phyloP scores from a whole-genome alignment of 2,329 filamentous ascomycete species.

The Lecanicillium sp. region DNA sequence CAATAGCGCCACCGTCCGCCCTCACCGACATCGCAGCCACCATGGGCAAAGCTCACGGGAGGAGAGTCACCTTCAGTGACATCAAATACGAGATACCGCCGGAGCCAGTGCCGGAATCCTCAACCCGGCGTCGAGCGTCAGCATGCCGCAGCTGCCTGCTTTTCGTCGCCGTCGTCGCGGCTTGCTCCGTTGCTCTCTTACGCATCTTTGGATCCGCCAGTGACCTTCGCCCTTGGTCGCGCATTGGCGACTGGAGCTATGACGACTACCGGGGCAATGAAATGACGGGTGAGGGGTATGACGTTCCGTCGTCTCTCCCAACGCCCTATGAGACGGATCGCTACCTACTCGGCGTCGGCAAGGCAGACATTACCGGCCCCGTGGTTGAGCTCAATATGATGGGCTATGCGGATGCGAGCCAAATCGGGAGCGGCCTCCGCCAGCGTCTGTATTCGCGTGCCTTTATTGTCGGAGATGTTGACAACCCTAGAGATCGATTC shows the following conservation, averaged over 20 bases:
- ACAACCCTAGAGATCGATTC: slow-evolving; percentile 61
- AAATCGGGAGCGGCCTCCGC: slow-evolving; percentile 74
- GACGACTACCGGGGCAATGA: slow-evolving; percentile 1
- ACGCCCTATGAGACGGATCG: slow-evolving; percentile 7
- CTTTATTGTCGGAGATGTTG: slow-evolving; percentile 71
- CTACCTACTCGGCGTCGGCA: slow-evolving; percentile 46
- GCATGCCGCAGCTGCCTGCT: slow-evolving; percentile 5
- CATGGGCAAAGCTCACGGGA: no score
- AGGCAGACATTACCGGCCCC: slow-evolving; percentile 55
- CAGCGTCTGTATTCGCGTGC: slow-evolving; percentile 81
- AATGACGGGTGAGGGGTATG: neutral
- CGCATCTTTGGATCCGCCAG: slow-evolving; percentile 11
- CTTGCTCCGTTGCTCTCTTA: slow-evolving; percentile 8
- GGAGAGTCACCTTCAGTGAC: no score
- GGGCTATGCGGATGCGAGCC: slow-evolving; percentile 74
- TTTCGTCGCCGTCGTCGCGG: slow-evolving; percentile 3
- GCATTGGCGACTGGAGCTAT: slow-evolving; percentile 5
- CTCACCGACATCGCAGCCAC: no score
- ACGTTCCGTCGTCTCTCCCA: slow-evolving; percentile 4
- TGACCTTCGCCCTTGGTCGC: slow-evolving; percentile 7
- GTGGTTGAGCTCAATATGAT: slow-evolving; percentile 87
- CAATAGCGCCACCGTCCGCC: no score
- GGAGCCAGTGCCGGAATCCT: no score
- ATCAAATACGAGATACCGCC: no score
- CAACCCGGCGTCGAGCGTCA: neutral